Base-by-base conservation (phyloP, 306 rosid species). In the Gastrolobium bilobum region DNA sequence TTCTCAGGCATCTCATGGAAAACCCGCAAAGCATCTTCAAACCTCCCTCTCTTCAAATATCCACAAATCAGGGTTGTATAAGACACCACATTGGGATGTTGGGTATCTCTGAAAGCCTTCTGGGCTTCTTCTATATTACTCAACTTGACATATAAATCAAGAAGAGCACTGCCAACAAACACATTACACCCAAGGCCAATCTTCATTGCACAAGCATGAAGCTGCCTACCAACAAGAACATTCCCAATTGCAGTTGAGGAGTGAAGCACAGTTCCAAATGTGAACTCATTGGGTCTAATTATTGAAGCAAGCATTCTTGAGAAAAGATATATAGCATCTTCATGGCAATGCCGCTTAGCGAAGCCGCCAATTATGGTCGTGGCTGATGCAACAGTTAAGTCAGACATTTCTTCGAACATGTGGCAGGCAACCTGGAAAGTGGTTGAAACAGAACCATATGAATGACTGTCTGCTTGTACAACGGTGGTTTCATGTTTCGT, bases 131-230 rank as follows among this genome's bases (percentile, higher is more conserved):
- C 93, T 9, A 81, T 80, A 29, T 65, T 63, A 58, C 97, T 71
- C 90, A 89, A 69, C 85, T 94, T 94, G 51, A 84, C 86, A 86
- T 91, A 94, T 52, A 90, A 88, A 84, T 92, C 95, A 77, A 94
- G 63, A 64, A 89, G 85, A 68, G 97, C 89, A 81, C 93, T 94
- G 5, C 98, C 92, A 70, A 86, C 97, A 85, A 87, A 92, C 37
- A 92, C 91, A 82, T 89, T 69, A 5, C 86, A 68, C 33, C 71
- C 83, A 78, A 92, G 73, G 56, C 93, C 88, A 26, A 77, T 58
- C 83, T 94, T 94, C 11, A 30, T 44, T 5, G 93, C 88, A 37
- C 91, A 87, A 47, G 87, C 90, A 82, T 94, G 97, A 56, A 94
- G 72, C 86, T 91, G 92, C 86, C 83, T 89, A 26, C 93, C 98